Evolutionary conservation across 2,329 filamentous ascomycete species (phyloP), one percentile per base, ranked within the genome.

Genomic region (Chrysoporthe cubensis): DNA sequence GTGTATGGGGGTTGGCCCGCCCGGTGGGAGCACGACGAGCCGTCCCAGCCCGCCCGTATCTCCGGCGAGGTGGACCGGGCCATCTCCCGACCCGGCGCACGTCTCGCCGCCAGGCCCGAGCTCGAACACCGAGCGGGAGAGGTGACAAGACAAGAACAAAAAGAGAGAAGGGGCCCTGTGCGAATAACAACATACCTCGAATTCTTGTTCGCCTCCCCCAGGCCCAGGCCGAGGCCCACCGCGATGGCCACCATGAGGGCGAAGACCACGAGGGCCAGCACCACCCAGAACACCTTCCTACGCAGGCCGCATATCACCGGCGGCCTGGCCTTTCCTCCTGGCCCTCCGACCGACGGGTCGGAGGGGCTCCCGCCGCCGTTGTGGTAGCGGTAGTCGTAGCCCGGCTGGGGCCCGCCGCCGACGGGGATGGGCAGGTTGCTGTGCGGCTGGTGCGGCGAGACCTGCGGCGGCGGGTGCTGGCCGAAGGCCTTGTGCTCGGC

Each of bases 201-300:
- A 44, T 18, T 26, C 21, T 43, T n/a, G 34, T 61, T 63, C 64
- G 26, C 37, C 61, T 65, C 59, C 16, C 73, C 74, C n/a, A 79
- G 64, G 1, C 78, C 78, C 3, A 79, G 72, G 0, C 78, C 78
- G 1, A 79, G 69, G 0, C 78, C 78, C 0, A 75, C 67, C 3
- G 76, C 77, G 6, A 78, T 66, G 7, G 72, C 77, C 37, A 75
- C 69, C 6, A 79, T 74, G 1, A 76, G 54, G 14, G 77, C 44
- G 34, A 77, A 75, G 0, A 75, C 44, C 0, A 69, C 73, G 4
- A 78, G 59, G 6, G 74, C 77, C 21, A 79, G 32, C 5, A 77
- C 64, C 7, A 76, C 64, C 72, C 74, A 76, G 56, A 78, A 78
- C 2, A 68, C 52, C 14, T 71, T 71, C 61, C 71, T 72, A 66